These are phyloP conservation scores for Aechmea fasciata DNA, from an alignment of 176 grass and related monocot genomes.

Conservation along the genomic window DNA sequence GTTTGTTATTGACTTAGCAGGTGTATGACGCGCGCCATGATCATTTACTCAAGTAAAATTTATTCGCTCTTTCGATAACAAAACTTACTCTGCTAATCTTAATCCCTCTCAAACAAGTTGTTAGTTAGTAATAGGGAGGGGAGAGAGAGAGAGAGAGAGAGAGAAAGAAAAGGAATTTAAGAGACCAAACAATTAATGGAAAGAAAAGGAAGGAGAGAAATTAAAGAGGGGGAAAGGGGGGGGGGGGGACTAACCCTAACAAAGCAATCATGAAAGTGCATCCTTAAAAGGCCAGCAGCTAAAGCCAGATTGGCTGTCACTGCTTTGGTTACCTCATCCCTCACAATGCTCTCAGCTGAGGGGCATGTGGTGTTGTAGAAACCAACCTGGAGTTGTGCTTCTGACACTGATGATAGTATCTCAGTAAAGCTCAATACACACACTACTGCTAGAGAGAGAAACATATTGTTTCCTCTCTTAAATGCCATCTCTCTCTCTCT, in stretches of 20 bases:
- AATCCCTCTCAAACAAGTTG: neutral
- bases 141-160: too few relatives aligned
- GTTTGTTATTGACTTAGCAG: too few relatives aligned
- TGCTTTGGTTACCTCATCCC: conserved; percentile 37
- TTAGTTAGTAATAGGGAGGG: too few relatives aligned
- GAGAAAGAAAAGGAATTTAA: neutral
- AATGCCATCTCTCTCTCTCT: too few relatives aligned
- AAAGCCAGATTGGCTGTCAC: neutral
- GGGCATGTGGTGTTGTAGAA: conserved; percentile 53
- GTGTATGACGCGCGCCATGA: too few relatives aligned
- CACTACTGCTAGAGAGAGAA: too few relatives aligned
- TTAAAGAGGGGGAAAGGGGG: neutral
- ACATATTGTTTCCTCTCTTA: too few relatives aligned
- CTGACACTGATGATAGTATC: neutral
- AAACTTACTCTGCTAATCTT: neutral
- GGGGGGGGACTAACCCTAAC: conserved; percentile 7
- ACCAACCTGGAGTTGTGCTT: conserved; percentile 44
- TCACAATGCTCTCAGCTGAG: conserved; percentile 51
- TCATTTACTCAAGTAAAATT: too few relatives aligned
- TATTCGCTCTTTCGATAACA: too few relatives aligned
- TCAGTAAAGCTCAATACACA: too few relatives aligned
- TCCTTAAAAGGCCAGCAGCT: conserved; percentile 9
- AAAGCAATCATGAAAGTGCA: conserved; percentile 25
- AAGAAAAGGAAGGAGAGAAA: neutral
- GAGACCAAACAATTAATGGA: neutral